Percentiles rank a stretch among this genome's conserved stretches.
Evolutionary conservation across 768 basidiomycete genomes (phyloP).

Genomic region (Phlebiopsis flavidoalba): DNA sequence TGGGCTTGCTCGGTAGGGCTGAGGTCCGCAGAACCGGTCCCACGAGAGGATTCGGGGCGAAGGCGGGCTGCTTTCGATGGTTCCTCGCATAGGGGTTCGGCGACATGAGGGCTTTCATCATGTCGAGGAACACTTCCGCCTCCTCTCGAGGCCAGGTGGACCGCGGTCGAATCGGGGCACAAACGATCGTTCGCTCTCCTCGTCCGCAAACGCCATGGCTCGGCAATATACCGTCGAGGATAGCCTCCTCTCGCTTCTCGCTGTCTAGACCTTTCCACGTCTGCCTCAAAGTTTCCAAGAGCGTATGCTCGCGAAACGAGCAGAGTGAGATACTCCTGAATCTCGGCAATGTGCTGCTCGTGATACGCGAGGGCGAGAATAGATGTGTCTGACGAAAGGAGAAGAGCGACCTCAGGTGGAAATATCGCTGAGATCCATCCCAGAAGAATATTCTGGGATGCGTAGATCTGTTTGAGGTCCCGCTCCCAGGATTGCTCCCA

Average conservation of each 20-base stretch:
- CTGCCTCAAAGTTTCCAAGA: slow-evolving; percentile 3
- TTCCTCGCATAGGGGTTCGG: neutral
- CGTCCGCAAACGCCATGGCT: slow-evolving; percentile 2
- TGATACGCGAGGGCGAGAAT: neutral
- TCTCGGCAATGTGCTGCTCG: neutral
- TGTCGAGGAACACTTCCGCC: slow-evolving; percentile 1
- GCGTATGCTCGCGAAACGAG: neutral
- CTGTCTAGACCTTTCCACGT: neutral
- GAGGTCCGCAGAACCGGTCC: neutral
- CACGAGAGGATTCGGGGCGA: neutral
- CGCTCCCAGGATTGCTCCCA: neutral
- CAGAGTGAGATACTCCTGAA: neutral
- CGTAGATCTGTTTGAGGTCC: neutral
- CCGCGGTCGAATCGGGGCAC: slow-evolving; percentile 3
- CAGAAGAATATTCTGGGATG: no score
- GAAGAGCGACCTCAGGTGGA: no score
- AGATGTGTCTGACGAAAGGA: neutral
- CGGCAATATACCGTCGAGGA: slow-evolving; percentile 5
- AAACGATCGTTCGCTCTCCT: neutral
- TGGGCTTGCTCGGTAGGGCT: neutral
- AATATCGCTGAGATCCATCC: no score
- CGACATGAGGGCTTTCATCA: slow-evolving; percentile 2
- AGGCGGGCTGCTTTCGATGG: neutral
- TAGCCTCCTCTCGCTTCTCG: neutral
- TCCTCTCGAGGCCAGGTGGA: neutral